Evolutionary conservation across 192 early-diverging fungal genomes (phyloP).

Genomic region (Backusella mclennaniae): DNA sequence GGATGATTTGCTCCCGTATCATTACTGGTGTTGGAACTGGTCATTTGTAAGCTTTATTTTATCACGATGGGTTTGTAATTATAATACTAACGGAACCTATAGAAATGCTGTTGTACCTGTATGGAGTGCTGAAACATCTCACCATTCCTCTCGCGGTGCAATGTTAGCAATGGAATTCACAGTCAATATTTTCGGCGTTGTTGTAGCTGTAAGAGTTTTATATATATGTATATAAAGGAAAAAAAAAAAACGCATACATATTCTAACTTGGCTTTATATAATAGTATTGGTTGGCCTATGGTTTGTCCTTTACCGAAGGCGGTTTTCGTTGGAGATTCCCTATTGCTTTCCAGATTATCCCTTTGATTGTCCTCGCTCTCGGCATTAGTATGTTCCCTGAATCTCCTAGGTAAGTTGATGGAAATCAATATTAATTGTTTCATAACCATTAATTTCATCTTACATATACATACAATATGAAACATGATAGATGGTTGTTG

Average conservation of each 20-base stretch:
- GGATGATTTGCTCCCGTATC: constrained; percentile 31
- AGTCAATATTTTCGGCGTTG: constrained; percentile 33
- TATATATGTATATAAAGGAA: neutral
- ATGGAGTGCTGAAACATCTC: constrained; percentile 33
- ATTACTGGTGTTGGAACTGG: constrained; percentile 33
- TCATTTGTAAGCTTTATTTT: constrained; percentile 18
- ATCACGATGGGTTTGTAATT: neutral
- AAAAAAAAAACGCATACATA: neutral
- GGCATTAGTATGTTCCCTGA: constrained; percentile 31
- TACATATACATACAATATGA: neutral
- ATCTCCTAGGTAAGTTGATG: neutral
- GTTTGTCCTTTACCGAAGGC: constrained; percentile 24
- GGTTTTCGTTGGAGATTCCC: constrained; percentile 33
- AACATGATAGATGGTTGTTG: constrained; percentile 19
- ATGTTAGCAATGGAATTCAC: constrained; percentile 35
- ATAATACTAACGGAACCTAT: neutral
- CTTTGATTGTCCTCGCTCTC: constrained; percentile 14
- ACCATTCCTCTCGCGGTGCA: constrained; percentile 26
- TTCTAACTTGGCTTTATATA: neutral
- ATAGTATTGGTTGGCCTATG: constrained; percentile 31
- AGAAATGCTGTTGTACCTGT: constrained; percentile 35
- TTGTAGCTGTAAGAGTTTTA: constrained; percentile 22
- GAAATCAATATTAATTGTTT: too few species aligned
- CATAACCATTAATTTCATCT: neutral
- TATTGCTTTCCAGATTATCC: constrained; percentile 30